Evolutionary conservation across 2,329 filamentous ascomycete species (phyloP).

Genomic region (Sporothrix pallida): DNA sequence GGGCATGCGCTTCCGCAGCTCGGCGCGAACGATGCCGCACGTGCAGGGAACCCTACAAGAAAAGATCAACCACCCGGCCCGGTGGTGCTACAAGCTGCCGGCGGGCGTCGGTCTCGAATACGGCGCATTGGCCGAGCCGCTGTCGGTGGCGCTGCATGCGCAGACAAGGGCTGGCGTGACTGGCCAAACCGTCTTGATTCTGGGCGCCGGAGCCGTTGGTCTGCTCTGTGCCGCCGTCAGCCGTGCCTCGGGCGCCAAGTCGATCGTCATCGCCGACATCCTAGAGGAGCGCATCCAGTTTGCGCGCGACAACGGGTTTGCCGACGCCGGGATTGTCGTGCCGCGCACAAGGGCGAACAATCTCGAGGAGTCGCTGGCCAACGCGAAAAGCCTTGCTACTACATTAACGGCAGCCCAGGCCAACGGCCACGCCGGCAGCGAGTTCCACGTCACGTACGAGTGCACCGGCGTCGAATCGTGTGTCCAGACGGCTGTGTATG

Average conservation of each 20-base stretch:
- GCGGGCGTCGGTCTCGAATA: slow-evolving; percentile 54
- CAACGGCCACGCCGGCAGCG: slow-evolving; percentile 36
- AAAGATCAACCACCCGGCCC: slow-evolving; percentile 42
- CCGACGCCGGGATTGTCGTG: slow-evolving; percentile 47
- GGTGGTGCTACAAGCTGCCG: slow-evolving; percentile 51
- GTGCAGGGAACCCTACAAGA: slow-evolving; percentile 46
- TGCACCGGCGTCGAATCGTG: slow-evolving; percentile 77
- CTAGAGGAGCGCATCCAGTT: slow-evolving; percentile 62
- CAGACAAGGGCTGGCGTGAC: slow-evolving; percentile 51
- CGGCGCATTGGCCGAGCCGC: slow-evolving; percentile 63
- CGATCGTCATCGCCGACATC: slow-evolving; percentile 58
- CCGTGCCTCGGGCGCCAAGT: slow-evolving; percentile 52
- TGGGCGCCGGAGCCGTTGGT: slow-evolving; percentile 67
- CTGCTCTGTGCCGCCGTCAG: slow-evolving; percentile 64
- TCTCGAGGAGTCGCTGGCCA: slow-evolving; percentile 47
- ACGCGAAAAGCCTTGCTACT: background rate
- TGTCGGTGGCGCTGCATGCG: slow-evolving; percentile 65
- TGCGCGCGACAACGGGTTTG: slow-evolving; percentile 61
- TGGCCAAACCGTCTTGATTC: slow-evolving; percentile 56
- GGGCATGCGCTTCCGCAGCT: slow-evolving; percentile 44
- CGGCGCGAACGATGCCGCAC: slow-evolving; percentile 41
- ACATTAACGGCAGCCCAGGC: background rate
- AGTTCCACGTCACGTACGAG: slow-evolving; percentile 1
- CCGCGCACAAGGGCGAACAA: slow-evolving; percentile 46
- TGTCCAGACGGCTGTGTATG: slow-evolving; percentile 74